These are phyloP conservation scores for Datura wrightii DNA, from an alignment of 257 asterid genomes.

Conservation along the genomic window DNA sequence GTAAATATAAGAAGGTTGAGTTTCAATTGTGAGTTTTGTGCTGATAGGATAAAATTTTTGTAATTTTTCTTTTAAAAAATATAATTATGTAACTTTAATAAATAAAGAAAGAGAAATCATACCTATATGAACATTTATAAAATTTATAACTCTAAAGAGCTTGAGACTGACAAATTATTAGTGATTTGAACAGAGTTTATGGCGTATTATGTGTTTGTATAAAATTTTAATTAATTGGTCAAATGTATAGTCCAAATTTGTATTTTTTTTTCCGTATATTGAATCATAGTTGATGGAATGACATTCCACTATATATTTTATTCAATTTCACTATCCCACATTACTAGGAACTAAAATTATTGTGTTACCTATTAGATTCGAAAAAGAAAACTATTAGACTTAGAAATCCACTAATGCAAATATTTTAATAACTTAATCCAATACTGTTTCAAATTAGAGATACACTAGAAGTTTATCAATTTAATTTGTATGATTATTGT, in stretches of 20 bases:
- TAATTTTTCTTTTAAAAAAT: no score
- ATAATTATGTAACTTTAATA: no score
- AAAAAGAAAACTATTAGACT: neutral
- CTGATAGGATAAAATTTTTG: no score
- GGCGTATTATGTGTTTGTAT: neutral
- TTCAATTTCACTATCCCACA: neutral
- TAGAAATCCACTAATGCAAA: neutral
- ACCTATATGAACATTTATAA: no score
- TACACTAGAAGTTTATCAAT: neutral
- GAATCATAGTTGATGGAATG: neutral
- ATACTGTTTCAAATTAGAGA: neutral
- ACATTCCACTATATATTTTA: neutral
- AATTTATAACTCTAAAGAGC: neutral
- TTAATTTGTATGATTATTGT: neutral
- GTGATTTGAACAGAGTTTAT: neutral
- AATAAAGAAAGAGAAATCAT: neutral
- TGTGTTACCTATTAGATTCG: neutral
- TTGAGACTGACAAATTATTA: neutral
- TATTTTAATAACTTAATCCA: neutral
- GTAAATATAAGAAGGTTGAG: no score
- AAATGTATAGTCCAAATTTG: neutral
- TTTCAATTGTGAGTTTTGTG: neutral
- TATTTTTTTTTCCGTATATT: neutral
- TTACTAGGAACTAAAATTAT: neutral
- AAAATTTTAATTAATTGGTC: neutral